Percentiles rank a stretch among this genome's conserved stretches.
phyloP scores from a whole-genome alignment of 768 basidiomycete genomes.

The Lanmaoa rubissima region DNA sequence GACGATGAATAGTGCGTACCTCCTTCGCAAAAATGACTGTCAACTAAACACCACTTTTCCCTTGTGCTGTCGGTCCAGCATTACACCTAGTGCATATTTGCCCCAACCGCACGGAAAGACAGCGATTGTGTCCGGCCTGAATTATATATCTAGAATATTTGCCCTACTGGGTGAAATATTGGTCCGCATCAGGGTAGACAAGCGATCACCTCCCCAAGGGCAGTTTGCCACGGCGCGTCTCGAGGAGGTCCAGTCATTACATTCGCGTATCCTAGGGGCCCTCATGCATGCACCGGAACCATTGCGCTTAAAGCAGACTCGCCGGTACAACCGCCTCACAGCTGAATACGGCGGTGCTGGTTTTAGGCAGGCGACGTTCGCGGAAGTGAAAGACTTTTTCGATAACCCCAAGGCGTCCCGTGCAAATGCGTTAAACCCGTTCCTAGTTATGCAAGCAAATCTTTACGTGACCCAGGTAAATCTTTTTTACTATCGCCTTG shows the following conservation, averaged over 20 bases:
- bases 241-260: slow-evolving; percentile 81
- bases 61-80: slow-evolving; percentile 42
- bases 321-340: slow-evolving; percentile 47
- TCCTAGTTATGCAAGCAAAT: slow-evolving; percentile 90
- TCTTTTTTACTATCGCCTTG: background rate
- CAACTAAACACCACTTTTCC: slow-evolving; percentile 25
- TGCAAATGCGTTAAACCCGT: slow-evolving; percentile 84
- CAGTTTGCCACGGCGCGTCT: slow-evolving; percentile 82
- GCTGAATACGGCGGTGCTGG: slow-evolving; percentile 66
- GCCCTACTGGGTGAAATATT: slow-evolving; percentile 83
- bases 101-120: slow-evolving; percentile 88
- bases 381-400: slow-evolving; percentile 88
- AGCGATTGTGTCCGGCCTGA: slow-evolving; percentile 81
- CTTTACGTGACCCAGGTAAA: slow-evolving; percentile 87
- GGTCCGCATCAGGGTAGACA: slow-evolving; percentile 83
- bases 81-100: slow-evolving; percentile 80
- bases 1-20: slow-evolving; percentile 83
- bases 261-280: slow-evolving; percentile 70
- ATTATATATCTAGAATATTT: slow-evolving; percentile 84
- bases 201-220: slow-evolving; percentile 80
- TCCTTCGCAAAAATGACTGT: slow-evolving; percentile 22
- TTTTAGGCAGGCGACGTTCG: slow-evolving; percentile 81
- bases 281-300: slow-evolving; percentile 76
- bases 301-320: slow-evolving; percentile 62
- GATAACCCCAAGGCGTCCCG: slow-evolving; percentile 86